A percentile compares a stretch with the other conserved stretches of the same genome.
Conservation (phyloP, 2,329 filamentous ascomycete genomes). For the Raffaelea albimanens region DNA sequence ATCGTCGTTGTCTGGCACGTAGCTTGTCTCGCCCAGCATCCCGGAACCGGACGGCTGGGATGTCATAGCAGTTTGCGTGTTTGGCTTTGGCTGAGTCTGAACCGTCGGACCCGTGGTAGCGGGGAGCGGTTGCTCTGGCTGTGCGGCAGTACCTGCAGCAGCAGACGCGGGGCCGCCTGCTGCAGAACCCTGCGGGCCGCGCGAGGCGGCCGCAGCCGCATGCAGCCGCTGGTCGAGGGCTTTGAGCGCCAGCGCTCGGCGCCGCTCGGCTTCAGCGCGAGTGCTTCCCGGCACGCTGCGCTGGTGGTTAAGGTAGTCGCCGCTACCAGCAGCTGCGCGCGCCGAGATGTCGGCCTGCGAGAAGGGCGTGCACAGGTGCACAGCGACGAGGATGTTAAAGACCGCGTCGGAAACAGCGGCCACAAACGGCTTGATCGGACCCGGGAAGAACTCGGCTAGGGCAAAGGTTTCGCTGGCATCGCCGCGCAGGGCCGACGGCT, state of each 20-base stretch:
- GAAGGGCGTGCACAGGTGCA: slow-evolving; percentile 78
- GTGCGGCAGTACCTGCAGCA: background rate
- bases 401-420: slow-evolving; percentile 63
- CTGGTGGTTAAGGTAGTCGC: slow-evolving; percentile 34
- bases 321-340: slow-evolving; percentile 39
- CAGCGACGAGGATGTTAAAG: slow-evolving; percentile 63
- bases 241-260: slow-evolving; percentile 80
- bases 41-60: slow-evolving; percentile 33
- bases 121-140: slow-evolving; percentile 21
- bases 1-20: slow-evolving; percentile 53
- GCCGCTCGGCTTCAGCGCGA: slow-evolving; percentile 82
- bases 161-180: slow-evolving; percentile 8
- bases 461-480: slow-evolving; percentile 95
- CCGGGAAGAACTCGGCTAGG: slow-evolving; percentile 92
- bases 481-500: slow-evolving; percentile 59
- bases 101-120: slow-evolving; percentile 43
- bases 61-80: slow-evolving; percentile 48
- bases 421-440: slow-evolving; percentile 68
- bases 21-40: slow-evolving; percentile 61
- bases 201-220: slow-evolving; percentile 56
- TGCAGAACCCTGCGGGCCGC: slow-evolving; percentile 15
- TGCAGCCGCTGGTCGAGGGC: slow-evolving; percentile 86
- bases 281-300: slow-evolving; percentile 58
- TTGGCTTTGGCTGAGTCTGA: slow-evolving; percentile 46
- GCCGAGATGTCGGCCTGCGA: slow-evolving; percentile 65